A percentile compares a stretch with the other conserved stretches of the same genome.
These are phyloP conservation scores for Kwoniella shandongensis DNA, from an alignment of 768 basidiomycete species.

Conservation along the genomic window DNA sequence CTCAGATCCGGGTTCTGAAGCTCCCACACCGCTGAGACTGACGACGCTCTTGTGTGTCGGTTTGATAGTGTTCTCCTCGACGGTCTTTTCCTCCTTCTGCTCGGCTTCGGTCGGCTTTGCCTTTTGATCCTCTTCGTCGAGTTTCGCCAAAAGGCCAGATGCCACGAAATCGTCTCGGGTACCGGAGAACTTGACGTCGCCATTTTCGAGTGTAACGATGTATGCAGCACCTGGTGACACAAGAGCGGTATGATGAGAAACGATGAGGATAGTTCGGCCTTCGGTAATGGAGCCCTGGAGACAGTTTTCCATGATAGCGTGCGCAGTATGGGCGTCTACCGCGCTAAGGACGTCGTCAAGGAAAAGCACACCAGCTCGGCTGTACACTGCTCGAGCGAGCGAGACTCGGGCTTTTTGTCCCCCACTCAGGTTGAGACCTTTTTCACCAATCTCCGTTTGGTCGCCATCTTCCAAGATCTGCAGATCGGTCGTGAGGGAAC, in stretches of 20 bases:
- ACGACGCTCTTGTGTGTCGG: slow-evolving; percentile 30
- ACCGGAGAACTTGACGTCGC: slow-evolving; percentile 74
- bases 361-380: slow-evolving; percentile 74
- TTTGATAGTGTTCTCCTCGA: slow-evolving; percentile 23
- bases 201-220: slow-evolving; percentile 62
- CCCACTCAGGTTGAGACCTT: slow-evolving; percentile 55
- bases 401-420: slow-evolving; percentile 60
- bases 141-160: slow-evolving; percentile 66
- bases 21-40: slow-evolving; percentile 29
- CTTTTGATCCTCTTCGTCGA: slow-evolving; percentile 56
- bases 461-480: slow-evolving; percentile 68
- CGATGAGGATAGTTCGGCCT: slow-evolving; percentile 80
- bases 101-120: slow-evolving; percentile 21
- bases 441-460: slow-evolving; percentile 61
- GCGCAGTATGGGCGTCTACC: slow-evolving; percentile 83
- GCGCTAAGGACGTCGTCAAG: slow-evolving; percentile 67
- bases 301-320: slow-evolving; percentile 76
- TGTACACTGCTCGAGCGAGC: slow-evolving; percentile 73
- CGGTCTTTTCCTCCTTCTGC: slow-evolving; percentile 23
- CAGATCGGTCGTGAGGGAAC: slow-evolving; percentile 71
- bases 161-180: slow-evolving; percentile 63
- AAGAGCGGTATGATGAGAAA: slow-evolving; percentile 91
- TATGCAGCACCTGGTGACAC: slow-evolving; percentile 76
- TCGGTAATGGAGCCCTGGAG: slow-evolving; percentile 73
- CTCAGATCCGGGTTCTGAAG: slow-evolving; percentile 57